Conservation (phyloP, 1,284 basidiomycete species). For the Trametes polyzona region DNA sequence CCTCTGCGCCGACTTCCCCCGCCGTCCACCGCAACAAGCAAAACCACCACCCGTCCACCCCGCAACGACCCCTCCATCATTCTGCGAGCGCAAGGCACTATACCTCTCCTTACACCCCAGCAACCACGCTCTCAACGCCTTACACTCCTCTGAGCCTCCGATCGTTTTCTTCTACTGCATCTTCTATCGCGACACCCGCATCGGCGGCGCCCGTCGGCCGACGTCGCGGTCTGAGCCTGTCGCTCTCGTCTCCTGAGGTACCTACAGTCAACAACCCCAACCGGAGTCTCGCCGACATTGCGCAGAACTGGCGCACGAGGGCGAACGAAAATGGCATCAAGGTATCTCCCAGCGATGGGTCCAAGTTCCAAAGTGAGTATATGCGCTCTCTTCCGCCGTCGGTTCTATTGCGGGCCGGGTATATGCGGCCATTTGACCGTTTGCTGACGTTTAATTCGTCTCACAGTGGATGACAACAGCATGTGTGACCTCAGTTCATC, state of each 20-base stretch:
- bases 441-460: slow-evolving; percentile 4
- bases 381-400: slow-evolving; percentile 19
- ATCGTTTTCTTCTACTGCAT: slow-evolving; percentile 58
- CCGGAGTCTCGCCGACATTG: slow-evolving; percentile 55
- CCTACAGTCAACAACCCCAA: slow-evolving; percentile 26
- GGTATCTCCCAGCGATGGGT: slow-evolving; percentile 54
- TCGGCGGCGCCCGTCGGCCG: slow-evolving; percentile 36
- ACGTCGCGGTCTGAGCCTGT: slow-evolving; percentile 42
- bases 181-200: slow-evolving; percentile 58
- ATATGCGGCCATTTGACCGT: slow-evolving; percentile 3
- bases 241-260: slow-evolving; percentile 37
- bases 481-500: slow-evolving; percentile 32
- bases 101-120: slow-evolving; percentile 49
- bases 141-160: slow-evolving; percentile 70
- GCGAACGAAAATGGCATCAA: slow-evolving; percentile 74
- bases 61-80: slow-evolving; percentile 47
- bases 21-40: slow-evolving; percentile 43
- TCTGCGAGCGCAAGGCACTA: slow-evolving; percentile 40
- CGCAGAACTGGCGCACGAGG: slow-evolving; percentile 72
- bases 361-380: slow-evolving; percentile 50
- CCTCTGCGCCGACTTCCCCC: slow-evolving; percentile 52
- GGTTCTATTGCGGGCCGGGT: slow-evolving; percentile 1
- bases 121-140: slow-evolving; percentile 51
- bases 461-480: slow-evolving; percentile 30
- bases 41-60: slow-evolving; percentile 46